phyloP scores from a whole-genome alignment of 1,284 basidiomycete genomes.

The Stereum hirsutum region DNA sequence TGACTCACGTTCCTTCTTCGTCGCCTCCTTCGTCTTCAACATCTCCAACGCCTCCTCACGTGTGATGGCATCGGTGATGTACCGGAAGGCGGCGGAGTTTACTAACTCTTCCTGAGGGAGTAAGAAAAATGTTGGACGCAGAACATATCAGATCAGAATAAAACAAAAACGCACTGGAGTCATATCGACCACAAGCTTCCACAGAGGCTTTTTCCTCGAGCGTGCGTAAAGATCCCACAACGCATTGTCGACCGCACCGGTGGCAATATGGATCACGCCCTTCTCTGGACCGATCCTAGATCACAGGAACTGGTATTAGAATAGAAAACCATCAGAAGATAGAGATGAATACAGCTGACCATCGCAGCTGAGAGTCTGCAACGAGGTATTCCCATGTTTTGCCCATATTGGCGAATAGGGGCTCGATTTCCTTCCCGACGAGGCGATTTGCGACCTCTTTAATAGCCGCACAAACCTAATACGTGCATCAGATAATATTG shows the following conservation, averaged over 20 bases:
- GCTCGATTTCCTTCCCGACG: constrained; percentile 77
- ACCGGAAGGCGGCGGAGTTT: constrained; percentile 76
- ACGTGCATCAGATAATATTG: no score
- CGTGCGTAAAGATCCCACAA: constrained; percentile 82
- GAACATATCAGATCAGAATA: not conserved
- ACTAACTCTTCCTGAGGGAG: constrained; percentile 78
- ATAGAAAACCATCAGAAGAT: not conserved
- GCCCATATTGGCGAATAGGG: constrained; percentile 86
- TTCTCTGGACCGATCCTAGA: constrained; percentile 84
- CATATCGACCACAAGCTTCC: constrained; percentile 82
- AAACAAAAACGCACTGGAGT: constrained; percentile 47
- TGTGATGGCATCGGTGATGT: constrained; percentile 92
- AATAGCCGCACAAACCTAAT: constrained; percentile 76
- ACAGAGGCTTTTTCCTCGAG: constrained; percentile 69
- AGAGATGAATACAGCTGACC: constrained; percentile 37
- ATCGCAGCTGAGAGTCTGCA: constrained; percentile 83
- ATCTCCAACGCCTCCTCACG: constrained; percentile 82
- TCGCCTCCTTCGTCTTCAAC: constrained; percentile 68
- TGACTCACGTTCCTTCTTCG: constrained; percentile 72
- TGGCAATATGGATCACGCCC: constrained; percentile 78
- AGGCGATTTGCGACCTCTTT: constrained; percentile 71
- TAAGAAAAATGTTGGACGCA: no score
- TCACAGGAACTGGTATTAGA: not conserved
- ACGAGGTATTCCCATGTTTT: constrained; percentile 73
- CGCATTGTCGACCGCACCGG: constrained; percentile 75